phyloP scores from a whole-genome alignment of 352 stramenopile genomes.

The Pythium utonaiense region DNA sequence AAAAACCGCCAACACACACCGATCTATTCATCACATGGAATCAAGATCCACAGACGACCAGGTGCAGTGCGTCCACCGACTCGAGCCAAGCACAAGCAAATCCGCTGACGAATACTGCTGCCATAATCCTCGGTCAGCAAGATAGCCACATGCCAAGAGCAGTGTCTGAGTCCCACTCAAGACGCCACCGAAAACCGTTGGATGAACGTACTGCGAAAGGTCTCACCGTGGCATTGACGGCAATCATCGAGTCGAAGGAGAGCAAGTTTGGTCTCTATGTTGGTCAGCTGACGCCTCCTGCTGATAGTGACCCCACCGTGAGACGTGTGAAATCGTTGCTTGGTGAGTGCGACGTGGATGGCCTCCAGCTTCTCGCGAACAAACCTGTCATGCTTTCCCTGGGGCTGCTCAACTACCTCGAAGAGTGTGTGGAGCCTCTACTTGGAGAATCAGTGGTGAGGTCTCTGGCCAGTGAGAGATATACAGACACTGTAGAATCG shows the following conservation, averaged over 20 bases:
- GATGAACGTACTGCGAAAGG: neutral
- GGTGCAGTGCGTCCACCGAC: neutral
- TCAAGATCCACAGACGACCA: too few species aligned
- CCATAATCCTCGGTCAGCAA: neutral
- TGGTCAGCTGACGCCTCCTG: neutral
- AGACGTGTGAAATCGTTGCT: neutral
- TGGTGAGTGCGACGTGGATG: neutral
- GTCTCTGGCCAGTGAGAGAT: neutral
- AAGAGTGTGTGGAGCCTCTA: neutral
- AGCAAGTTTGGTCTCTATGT: slow-evolving; percentile 6
- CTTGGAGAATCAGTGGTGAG: neutral
- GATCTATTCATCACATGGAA: neutral
- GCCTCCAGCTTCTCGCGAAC: neutral
- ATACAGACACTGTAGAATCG: neutral
- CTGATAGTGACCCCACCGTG: neutral
- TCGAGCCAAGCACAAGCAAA: neutral
- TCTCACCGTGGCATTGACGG: slow-evolving; percentile 2
- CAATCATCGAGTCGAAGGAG: slow-evolving; percentile 12
- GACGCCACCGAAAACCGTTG: neutral
- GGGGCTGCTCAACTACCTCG: neutral
- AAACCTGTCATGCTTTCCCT: neutral
- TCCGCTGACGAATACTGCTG: neutral
- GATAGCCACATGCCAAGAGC: too few species aligned
- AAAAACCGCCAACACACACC: neutral
- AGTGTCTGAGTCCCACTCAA: too few species aligned